Evolutionary conservation across 306 rosid genomes (phyloP).

Genomic region (Arachis hypogaea): DNA sequence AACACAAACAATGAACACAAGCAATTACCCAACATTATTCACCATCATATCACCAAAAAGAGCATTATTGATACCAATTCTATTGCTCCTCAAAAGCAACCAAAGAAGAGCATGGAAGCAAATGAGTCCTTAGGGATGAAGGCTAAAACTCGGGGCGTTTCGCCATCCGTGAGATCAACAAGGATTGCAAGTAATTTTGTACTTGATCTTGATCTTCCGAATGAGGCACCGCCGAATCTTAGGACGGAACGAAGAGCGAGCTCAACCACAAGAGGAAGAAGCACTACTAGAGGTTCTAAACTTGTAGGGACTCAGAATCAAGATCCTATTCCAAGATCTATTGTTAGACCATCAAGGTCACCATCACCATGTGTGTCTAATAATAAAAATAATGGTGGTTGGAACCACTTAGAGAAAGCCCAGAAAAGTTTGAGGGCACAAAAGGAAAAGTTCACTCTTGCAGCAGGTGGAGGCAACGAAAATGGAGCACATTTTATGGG

Average conservation of each 20-base stretch:
- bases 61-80: conserved; percentile 2
- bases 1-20: neutral
- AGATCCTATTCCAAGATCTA: conserved; percentile 34
- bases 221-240: conserved; percentile 62
- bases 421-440: conserved; percentile 40
- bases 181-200: conserved; percentile 34
- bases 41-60: neutral
- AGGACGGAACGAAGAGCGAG: conserved; percentile 54
- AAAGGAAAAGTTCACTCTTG: conserved; percentile 27
- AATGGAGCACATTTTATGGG: conserved; percentile 56
- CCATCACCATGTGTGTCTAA: conserved; percentile 64
- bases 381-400: conserved; percentile 39
- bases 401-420: conserved; percentile 41
- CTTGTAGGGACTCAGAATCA: conserved; percentile 28
- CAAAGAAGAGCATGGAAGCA: conserved; percentile 42
- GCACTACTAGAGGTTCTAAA: conserved; percentile 32
- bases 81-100: conserved; percentile 37
- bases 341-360: conserved; percentile 61
- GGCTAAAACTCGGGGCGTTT: conserved; percentile 49
- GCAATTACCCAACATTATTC: conserved; percentile 23
- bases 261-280: conserved; percentile 60
- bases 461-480: conserved; percentile 30
- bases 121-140: conserved; percentile 36
- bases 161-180: conserved; percentile 61
- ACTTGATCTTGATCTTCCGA: conserved; percentile 39